Evolutionary conservation across 129 eudicot species (phyloP).

Genomic region (Saposhnikovia divaricata): DNA sequence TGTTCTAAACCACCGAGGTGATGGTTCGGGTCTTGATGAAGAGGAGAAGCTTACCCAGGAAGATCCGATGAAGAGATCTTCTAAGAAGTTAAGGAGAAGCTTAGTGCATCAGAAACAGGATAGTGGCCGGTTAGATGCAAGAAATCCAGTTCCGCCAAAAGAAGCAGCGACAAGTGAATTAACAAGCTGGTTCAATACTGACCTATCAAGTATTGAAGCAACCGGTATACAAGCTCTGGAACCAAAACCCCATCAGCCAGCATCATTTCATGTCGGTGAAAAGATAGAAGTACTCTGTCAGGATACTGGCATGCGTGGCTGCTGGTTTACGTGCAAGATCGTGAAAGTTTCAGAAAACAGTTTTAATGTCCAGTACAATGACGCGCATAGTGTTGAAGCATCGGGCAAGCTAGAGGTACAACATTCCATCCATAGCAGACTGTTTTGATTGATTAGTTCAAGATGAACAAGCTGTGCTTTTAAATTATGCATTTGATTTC

Average conservation of each 20-base stretch:
- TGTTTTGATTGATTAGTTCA: not conserved
- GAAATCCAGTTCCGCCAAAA: not conserved
- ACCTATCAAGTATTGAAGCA: slow-evolving; percentile 11
- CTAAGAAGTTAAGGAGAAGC: not conserved
- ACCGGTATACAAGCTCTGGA: slow-evolving; percentile 10
- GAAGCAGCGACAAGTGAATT: slow-evolving; percentile 8
- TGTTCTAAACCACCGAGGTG: slow-evolving; percentile 8
- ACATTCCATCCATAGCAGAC: not conserved
- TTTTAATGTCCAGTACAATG: slow-evolving; percentile 38
- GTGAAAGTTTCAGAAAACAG: slow-evolving; percentile 22
- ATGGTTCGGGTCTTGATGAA: slow-evolving; percentile 4
- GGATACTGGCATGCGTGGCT: slow-evolving; percentile 64
- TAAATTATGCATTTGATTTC: not conserved
- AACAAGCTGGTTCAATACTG: slow-evolving; percentile 18
- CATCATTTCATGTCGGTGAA: slow-evolving; percentile 24
- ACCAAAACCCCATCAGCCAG: slow-evolving; percentile 4
- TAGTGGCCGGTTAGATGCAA: not conserved
- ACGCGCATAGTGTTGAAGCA: slow-evolving; percentile 36
- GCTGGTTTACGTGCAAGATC: slow-evolving; percentile 64
- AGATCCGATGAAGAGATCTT: not conserved
- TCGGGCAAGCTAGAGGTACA: slow-evolving; percentile 44
- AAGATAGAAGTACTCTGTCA: slow-evolving; percentile 50
- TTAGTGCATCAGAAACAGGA: not conserved
- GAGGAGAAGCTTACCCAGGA: not conserved
- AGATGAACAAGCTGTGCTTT: not conserved